Base-by-base conservation (phyloP, 306 rosid species). In the Crataegus laevigata region DNA sequence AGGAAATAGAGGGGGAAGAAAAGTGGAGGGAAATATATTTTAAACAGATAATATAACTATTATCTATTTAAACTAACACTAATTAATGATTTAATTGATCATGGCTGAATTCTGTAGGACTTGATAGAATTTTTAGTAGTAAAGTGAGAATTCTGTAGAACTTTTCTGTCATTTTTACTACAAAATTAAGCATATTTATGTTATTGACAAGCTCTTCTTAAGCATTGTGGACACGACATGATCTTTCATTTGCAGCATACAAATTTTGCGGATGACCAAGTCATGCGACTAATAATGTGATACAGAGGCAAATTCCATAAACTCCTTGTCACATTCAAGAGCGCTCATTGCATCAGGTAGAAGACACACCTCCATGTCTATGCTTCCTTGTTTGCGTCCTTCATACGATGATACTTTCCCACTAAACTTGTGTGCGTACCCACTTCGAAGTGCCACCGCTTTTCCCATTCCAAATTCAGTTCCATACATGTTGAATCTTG, bases 391-490 rank as follows among this genome's bases (percentile, higher is more conserved):
- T 65, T 85, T 89, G 9, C 18, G 57, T 0, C 96, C 94, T 0
- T 78, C 87, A 11, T 78, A 87, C 0, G 88, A 65, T 11, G 90
- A 21, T 61, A 93, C 83, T 22, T 71, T 77, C 1, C 94, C 90
- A 19, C 73, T 80, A 28, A 76, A 81, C 47, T 90, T 92, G 74
- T 86, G 64, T 0, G 81, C 89, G 59, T 84, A 85, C 0, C 98
- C 94, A 47, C 92, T 83, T 0, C 78, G 71, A 38, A 86, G 69
- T 5, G 83, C 84, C 74, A 89, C 32, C 0, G 91, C 88, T 79
- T 86, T 88, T 7, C 96, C 97, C 96, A 90, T 84, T 60, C 97
- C 97, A 64, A 92, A 90, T 40, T 87, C 88, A 42, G 77, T 84
- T 17, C 89, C 90, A 55, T 84, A 88, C 87, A 80, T 77, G 30